These are phyloP conservation scores for Paulownia fortunei DNA, from an alignment of 257 asterid species.

Conservation along the genomic window DNA sequence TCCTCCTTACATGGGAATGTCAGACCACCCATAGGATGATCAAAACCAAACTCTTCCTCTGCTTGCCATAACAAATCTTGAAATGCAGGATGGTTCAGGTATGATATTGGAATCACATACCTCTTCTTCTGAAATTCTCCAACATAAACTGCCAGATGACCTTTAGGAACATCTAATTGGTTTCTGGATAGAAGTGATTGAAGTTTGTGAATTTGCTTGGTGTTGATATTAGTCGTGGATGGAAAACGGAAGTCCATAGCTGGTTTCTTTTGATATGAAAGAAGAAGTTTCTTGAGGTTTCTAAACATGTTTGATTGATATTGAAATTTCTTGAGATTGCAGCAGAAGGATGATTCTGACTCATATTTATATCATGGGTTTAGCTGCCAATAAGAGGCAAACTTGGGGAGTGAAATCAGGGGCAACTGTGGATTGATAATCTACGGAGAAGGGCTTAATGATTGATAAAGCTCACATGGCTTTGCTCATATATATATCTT, in stretches of 20 bases:
- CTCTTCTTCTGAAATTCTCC: conserved; percentile 42
- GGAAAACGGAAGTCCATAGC: conserved; percentile 20
- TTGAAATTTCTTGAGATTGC: not conserved
- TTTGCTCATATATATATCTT: conserved; percentile 19
- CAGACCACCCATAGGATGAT: conserved; percentile 46
- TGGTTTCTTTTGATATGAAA: not conserved
- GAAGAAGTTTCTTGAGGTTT: not conserved
- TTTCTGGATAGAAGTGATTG: conserved; percentile 21
- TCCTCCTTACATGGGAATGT: conserved; percentile 35
- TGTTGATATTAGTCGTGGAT: not conserved
- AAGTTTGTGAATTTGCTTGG: conserved; percentile 17
- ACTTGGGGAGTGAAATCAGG: conserved; percentile 21
- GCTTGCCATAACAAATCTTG: conserved; percentile 42
- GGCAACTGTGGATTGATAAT: conserved; percentile 1
- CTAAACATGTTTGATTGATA: not conserved
- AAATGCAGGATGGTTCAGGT: conserved; percentile 46
- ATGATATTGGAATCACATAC: conserved; percentile 40
- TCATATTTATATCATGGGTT: not conserved
- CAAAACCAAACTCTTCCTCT: conserved; percentile 41
- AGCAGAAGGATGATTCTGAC: not conserved
- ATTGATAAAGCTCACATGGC: not conserved
- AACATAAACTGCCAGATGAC: conserved; percentile 50
- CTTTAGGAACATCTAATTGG: conserved; percentile 44
- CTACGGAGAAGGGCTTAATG: not conserved
- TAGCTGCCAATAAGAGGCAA: not conserved